These are phyloP conservation scores for Pseudoscleropodium purum DNA, from an alignment of 225 moss, liverwort and hornwort species.

Conservation along the genomic window DNA sequence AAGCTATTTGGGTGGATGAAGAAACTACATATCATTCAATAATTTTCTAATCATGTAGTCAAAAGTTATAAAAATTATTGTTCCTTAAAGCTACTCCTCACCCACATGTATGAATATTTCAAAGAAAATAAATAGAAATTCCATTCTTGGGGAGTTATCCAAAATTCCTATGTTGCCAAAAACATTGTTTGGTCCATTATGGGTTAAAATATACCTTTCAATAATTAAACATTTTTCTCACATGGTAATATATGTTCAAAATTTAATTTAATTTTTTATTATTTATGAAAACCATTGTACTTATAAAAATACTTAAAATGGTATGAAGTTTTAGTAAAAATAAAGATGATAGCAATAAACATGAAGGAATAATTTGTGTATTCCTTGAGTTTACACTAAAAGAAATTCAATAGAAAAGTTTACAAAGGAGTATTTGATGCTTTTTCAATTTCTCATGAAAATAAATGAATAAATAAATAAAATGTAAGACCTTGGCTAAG, in stretches of 20 bases:
- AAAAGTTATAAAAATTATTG: no score
- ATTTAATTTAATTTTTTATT: neutral
- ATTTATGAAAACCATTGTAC: neutral
- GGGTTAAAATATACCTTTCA: neutral
- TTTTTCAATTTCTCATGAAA: neutral
- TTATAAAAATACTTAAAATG: neutral
- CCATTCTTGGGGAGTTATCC: no score
- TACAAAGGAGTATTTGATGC: neutral
- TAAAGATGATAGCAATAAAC: neutral
- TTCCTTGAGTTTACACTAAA: fast-evolving
- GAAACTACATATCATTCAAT: no score
- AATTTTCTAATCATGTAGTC: no score
- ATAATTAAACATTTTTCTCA: neutral
- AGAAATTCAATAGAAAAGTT: neutral
- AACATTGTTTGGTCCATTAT: no score
- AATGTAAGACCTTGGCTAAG: neutral
- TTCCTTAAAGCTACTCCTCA: no score
- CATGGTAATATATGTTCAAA: no score
- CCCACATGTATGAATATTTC: no score
- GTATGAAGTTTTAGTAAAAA: no score
- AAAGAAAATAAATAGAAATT: no score
- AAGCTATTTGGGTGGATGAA: no score
- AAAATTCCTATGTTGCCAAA: no score
- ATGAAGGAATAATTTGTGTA: neutral
- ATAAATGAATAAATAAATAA: neutral